Percentiles rank a stretch among this genome's conserved stretches.
Conservation (phyloP, 768 basidiomycete species). For the Naganishia onofrii region DNA sequence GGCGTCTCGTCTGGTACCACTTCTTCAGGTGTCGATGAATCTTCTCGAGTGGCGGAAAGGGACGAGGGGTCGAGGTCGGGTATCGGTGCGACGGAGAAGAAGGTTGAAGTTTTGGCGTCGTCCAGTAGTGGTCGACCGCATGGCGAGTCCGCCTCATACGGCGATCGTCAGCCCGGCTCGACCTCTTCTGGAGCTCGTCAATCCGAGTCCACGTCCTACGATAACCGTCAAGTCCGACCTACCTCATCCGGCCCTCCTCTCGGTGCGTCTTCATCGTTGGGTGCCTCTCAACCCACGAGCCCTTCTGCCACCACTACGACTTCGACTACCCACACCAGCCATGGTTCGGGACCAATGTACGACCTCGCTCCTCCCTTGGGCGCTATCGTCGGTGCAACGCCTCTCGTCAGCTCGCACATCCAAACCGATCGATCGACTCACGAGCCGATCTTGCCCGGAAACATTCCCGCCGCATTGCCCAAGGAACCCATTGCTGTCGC, state of each 20-base stretch:
- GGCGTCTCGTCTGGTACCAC: no score
- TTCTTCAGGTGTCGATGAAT: not conserved
- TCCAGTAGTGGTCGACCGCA: no score
- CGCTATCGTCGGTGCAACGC: not conserved
- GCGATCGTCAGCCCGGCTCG: no score
- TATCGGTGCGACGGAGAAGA: no score
- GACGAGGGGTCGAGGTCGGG: no score
- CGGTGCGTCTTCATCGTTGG: not conserved
- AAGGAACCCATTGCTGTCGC: constrained; percentile 14
- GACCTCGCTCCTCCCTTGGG: not conserved
- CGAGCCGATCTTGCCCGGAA: constrained; percentile 13
- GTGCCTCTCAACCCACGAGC: not conserved
- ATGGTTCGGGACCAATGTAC: not conserved
- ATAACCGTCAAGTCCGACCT: no score
- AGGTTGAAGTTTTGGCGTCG: no score
- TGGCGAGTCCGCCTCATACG: no score
- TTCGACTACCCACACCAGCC: not conserved
- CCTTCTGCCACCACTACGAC: not conserved
- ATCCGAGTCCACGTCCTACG: no score
- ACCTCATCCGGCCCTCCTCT: not conserved
- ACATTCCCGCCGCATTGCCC: constrained; percentile 11
- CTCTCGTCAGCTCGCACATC: constrained; percentile 8
- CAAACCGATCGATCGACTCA: not conserved
- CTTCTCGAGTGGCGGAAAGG: no score
- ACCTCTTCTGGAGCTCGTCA: no score